Conservation (phyloP, 1,284 basidiomycete genomes). For the Ceratobasidium sp. region DNA sequence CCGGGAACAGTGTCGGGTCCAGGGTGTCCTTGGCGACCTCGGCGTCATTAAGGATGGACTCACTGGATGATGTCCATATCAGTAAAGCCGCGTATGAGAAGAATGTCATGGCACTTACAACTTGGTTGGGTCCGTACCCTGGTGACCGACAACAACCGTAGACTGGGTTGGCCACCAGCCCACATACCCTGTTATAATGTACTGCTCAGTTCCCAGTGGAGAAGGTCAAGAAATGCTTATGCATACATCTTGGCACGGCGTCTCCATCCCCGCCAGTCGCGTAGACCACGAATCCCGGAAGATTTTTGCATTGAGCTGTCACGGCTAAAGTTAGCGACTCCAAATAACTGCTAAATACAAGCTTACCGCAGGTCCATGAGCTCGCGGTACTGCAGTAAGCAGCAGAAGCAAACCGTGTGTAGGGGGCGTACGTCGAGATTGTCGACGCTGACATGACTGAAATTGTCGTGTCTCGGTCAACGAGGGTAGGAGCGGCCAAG, state of each 20-base stretch:
- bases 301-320: conserved; percentile 28
- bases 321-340: background rate
- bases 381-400: conserved; percentile 29
- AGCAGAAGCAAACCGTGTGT: conserved; percentile 27
- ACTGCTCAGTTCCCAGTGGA: background rate
- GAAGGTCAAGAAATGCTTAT: background rate
- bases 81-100: background rate
- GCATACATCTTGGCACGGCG: conserved; percentile 39
- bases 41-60: conserved; percentile 43
- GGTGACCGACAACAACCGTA: conserved; percentile 46
- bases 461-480: conserved; percentile 33
- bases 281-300: conserved; percentile 44
- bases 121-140: conserved; percentile 48
- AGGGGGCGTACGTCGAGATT: conserved; percentile 28
- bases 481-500: conserved; percentile 14
- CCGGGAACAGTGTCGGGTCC: conserved; percentile 8
- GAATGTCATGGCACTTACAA: conserved; percentile 8
- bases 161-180: conserved; percentile 42
- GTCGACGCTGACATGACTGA: conserved; percentile 25
- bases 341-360: background rate
- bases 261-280: conserved; percentile 47
- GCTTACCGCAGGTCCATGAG: conserved; percentile 35
- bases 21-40: background rate
- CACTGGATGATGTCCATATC: background rate
- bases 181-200: conserved; percentile 27